Conservation (phyloP, 805 yeast genomes). For the Kluyveromyces lactis region DNA sequence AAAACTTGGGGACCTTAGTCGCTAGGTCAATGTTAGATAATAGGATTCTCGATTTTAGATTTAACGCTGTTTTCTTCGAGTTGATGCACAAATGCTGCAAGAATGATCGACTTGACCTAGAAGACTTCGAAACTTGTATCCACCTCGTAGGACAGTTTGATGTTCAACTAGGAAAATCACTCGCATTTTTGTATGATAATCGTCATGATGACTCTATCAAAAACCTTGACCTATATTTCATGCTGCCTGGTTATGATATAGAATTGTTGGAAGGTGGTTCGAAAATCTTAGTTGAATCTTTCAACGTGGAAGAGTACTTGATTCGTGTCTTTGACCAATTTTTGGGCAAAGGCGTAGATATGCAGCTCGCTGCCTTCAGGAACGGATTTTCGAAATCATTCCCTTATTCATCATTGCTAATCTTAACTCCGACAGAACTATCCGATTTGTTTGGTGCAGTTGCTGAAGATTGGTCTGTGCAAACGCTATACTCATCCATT, state of each 20-base stretch:
- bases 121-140: slow-evolving; percentile 18
- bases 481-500: slow-evolving; percentile 49
- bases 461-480: slow-evolving; percentile 79
- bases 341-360: slow-evolving; percentile 51
- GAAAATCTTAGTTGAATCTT: slow-evolving; percentile 37
- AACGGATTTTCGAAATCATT: slow-evolving; percentile 78
- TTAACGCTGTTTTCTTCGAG: slow-evolving; percentile 64
- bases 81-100: slow-evolving; percentile 34
- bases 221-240: slow-evolving; percentile 54
- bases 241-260: slow-evolving; percentile 66
- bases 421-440: slow-evolving; percentile 71
- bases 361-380: slow-evolving; percentile 61
- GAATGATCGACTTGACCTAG: slow-evolving; percentile 2
- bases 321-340: slow-evolving; percentile 48
- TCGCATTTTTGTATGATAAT: slow-evolving; percentile 41
- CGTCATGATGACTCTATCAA: slow-evolving; percentile 25
- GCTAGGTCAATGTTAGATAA: slow-evolving; percentile 84
- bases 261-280: slow-evolving; percentile 54
- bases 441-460: slow-evolving; percentile 64
- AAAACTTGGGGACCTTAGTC: slow-evolving; percentile 68
- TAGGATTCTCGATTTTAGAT: slow-evolving; percentile 75
- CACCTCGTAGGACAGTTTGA: slow-evolving; percentile 46
- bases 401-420: slow-evolving; percentile 62
- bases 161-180: slow-evolving; percentile 46
- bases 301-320: slow-evolving; percentile 53